A percentile compares a stretch with the other conserved stretches of the same genome.
phyloP scores from a whole-genome alignment of 1,284 basidiomycete genomes.

The Fomitopsis betulina region DNA sequence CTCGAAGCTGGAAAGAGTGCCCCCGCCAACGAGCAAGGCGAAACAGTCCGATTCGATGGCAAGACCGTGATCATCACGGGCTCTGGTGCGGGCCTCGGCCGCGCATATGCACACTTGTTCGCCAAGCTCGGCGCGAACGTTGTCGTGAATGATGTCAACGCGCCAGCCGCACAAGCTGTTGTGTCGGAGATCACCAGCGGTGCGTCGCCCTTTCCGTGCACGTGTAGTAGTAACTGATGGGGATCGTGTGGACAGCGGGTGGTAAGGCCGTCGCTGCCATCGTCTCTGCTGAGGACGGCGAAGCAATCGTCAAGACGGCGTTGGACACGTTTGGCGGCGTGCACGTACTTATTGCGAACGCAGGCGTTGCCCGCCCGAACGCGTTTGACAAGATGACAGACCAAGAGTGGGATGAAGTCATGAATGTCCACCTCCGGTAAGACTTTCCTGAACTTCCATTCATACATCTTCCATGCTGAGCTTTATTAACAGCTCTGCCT shows the following conservation, averaged over 20 bases:
- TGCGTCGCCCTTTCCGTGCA: constrained; percentile 24
- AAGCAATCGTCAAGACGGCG: constrained; percentile 85
- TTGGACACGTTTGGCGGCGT: constrained; percentile 86
- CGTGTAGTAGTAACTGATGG: background rate
- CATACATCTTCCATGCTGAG: constrained; percentile 2
- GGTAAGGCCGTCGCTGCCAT: constrained; percentile 86
- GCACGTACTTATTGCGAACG: constrained; percentile 91
- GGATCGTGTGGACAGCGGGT: constrained; percentile 50
- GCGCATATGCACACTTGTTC: constrained; percentile 90
- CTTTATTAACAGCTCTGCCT: constrained; percentile 48
- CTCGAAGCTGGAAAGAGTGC: constrained; percentile 67
- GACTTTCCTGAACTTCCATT: constrained; percentile 14
- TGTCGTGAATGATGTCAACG: constrained; percentile 93
- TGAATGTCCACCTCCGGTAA: constrained; percentile 82
- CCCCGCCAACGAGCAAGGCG: constrained; percentile 70
- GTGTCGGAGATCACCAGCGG: constrained; percentile 85
- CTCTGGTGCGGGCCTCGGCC: constrained; percentile 89
- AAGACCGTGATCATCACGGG: constrained; percentile 96
- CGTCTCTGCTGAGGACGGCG: constrained; percentile 90
- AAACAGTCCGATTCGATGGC: constrained; percentile 78
- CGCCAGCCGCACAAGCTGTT: constrained; percentile 80
- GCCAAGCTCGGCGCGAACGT: constrained; percentile 92
- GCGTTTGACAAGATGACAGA: constrained; percentile 89
- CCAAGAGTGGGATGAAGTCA: constrained; percentile 92
- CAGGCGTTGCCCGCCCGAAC: constrained; percentile 91